Evolutionary conservation across 2,329 filamentous ascomycete species (phyloP).

Genomic region (Berkeleyomyces rouxiae): DNA sequence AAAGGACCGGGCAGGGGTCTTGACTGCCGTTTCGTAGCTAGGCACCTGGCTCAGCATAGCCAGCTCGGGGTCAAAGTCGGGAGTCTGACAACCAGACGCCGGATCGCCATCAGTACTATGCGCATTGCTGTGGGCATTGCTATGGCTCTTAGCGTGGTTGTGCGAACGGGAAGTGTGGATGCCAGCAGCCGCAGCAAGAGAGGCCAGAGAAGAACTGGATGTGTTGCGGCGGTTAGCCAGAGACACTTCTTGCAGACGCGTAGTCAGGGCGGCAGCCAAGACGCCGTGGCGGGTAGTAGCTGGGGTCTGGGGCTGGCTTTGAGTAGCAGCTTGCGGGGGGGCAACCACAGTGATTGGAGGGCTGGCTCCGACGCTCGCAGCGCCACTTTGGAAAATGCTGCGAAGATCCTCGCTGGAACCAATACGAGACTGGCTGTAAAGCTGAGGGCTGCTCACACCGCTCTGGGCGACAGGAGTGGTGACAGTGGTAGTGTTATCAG

Average conservation of each 20-base stretch:
- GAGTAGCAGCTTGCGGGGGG: not conserved
- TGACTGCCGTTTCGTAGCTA: slow-evolving; percentile 60
- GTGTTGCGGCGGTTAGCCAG: slow-evolving; percentile 30
- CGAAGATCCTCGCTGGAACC: slow-evolving; percentile 70
- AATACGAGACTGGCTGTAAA: slow-evolving; percentile 52
- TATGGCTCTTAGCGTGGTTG: slow-evolving; percentile 9
- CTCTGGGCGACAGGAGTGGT: slow-evolving; percentile 56
- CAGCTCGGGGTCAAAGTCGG: slow-evolving; percentile 41
- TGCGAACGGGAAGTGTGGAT: slow-evolving; percentile 18
- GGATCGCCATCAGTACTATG: slow-evolving; percentile 30
- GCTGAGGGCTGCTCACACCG: slow-evolving; percentile 59
- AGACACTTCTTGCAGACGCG: slow-evolving; percentile 51
- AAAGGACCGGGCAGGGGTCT: slow-evolving; percentile 40
- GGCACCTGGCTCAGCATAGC: slow-evolving; percentile 55
- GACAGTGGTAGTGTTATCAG: slow-evolving; percentile 58
- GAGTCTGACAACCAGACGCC: slow-evolving; percentile 34
- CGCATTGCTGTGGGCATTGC: slow-evolving; percentile 16
- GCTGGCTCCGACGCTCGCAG: slow-evolving; percentile 22
- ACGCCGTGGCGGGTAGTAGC: slow-evolving; percentile 13
- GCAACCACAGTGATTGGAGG: slow-evolving; percentile 10
- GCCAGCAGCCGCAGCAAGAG: slow-evolving; percentile 29
- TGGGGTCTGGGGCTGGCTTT: not conserved
- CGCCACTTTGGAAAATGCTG: slow-evolving; percentile 25
- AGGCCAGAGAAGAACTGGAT: slow-evolving; percentile 29
- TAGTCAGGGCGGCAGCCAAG: slow-evolving; percentile 33